Percentiles rank a stretch among this genome's conserved stretches.
phyloP scores from a whole-genome alignment of 2,329 filamentous ascomycete species.

The Fusarium secorum region DNA sequence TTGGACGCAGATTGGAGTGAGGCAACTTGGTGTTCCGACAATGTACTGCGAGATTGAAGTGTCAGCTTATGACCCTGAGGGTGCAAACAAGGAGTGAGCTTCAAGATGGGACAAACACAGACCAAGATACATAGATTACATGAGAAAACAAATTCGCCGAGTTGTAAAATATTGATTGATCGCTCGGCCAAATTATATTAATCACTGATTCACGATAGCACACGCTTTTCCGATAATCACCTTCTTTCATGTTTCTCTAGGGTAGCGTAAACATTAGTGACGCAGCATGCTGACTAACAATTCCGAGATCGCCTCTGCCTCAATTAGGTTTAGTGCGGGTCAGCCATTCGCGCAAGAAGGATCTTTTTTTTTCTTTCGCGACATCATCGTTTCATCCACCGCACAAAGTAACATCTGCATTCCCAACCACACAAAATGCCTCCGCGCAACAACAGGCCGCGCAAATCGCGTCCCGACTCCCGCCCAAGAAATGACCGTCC shows the following conservation, averaged over 20 bases:
- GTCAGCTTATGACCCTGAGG: slow-evolving; percentile 44
- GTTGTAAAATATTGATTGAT: rapidly evolving
- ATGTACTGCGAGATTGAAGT: slow-evolving; percentile 68
- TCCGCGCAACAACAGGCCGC: slow-evolving; percentile 26
- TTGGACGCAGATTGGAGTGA: slow-evolving; percentile 61
- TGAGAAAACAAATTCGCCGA: rapidly evolving
- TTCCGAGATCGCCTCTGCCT: background rate
- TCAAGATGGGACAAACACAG: background rate
- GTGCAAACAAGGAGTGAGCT: background rate
- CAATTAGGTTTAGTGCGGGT: slow-evolving; percentile 6
- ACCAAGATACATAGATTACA: rapidly evolving
- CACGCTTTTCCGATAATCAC: rapidly evolving
- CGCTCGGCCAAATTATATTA: no score
- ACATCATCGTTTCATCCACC: slow-evolving; percentile 20
- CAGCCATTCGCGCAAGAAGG: slow-evolving; percentile 11
- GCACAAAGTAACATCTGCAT: background rate
- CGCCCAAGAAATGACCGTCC: slow-evolving; percentile 28
- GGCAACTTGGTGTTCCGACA: slow-evolving; percentile 52
- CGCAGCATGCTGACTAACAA: slow-evolving; percentile 13
- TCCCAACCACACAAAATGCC: slow-evolving; percentile 7
- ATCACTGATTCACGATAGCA: background rate
- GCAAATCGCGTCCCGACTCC: slow-evolving; percentile 17
- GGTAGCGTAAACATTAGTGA: background rate
- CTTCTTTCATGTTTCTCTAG: background rate
- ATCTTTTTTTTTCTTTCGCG: slow-evolving; percentile 35